Conservation (phyloP, 495 filamentous ascomycete species). For the Tetracladium setigerum region DNA sequence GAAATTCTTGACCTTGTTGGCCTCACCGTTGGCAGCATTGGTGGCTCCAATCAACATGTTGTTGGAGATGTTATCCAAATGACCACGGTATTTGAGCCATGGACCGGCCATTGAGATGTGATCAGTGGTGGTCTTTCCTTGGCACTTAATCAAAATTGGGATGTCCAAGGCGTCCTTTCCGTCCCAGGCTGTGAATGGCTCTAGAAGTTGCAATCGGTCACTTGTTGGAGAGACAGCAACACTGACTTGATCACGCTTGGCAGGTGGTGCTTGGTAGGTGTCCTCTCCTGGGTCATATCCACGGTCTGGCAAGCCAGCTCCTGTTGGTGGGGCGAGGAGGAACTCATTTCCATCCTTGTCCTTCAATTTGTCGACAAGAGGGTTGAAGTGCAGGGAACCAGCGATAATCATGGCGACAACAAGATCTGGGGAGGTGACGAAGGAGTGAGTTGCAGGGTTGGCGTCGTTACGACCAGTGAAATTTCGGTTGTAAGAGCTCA, state of each 20-base stretch:
- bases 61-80: slow-evolving; percentile 99
- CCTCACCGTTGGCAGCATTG: slow-evolving; percentile 92
- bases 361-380: slow-evolving; percentile 86
- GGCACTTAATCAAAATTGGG: slow-evolving; percentile 93
- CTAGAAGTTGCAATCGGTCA: slow-evolving; percentile 89
- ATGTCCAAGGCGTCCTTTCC: slow-evolving; percentile 85
- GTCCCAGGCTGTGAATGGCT: slow-evolving; percentile 82
- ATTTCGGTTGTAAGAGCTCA: slow-evolving; percentile 98
- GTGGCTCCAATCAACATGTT: slow-evolving; percentile 99
- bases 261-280: slow-evolving; percentile 95
- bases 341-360: slow-evolving; percentile 98
- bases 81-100: slow-evolving; percentile 99
- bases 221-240: slow-evolving; percentile 85
- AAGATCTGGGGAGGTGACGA: slow-evolving; percentile 97
- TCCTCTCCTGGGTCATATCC: slow-evolving; percentile 92
- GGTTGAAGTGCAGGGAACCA: slow-evolving; percentile 93
- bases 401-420: slow-evolving; percentile 89
- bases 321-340: slow-evolving; percentile 68
- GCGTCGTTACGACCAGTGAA: slow-evolving; percentile 99
- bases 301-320: slow-evolving; percentile 68
- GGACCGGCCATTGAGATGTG: slow-evolving; percentile 99
- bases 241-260: slow-evolving; percentile 58
- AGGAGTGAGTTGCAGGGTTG: slow-evolving; percentile 97
- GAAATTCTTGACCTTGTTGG: slow-evolving; percentile 95
- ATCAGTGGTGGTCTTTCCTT: slow-evolving; percentile 98